Evolutionary conservation across 371 early-diverging fungal species (phyloP).

Genomic region (Syncephalastrum racemosum): DNA sequence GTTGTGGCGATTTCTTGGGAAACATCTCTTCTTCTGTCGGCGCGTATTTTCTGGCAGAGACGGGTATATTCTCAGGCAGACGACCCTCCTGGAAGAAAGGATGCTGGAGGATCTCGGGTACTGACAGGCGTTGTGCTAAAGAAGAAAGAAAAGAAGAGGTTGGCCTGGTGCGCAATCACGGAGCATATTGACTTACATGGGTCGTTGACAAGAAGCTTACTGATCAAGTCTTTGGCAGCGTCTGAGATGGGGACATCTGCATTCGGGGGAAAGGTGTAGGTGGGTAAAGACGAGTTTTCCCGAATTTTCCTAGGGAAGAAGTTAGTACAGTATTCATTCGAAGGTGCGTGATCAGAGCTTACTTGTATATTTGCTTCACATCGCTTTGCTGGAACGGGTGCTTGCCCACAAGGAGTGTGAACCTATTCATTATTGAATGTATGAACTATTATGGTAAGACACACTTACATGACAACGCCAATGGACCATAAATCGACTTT

Average conservation of each 20-base stretch:
- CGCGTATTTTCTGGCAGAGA: slow-evolving; percentile 19
- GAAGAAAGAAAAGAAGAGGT: neutral
- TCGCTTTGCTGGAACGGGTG: slow-evolving; percentile 96
- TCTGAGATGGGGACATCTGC: slow-evolving; percentile 54
- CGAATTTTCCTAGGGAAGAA: slow-evolving; percentile 15
- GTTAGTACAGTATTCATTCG: slow-evolving; percentile 3
- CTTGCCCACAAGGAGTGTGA: slow-evolving; percentile 89
- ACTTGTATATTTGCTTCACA: slow-evolving; percentile 82
- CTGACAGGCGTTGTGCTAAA: slow-evolving; percentile 42
- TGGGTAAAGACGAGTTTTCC: slow-evolving; percentile 74
- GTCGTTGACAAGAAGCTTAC: slow-evolving; percentile 71
- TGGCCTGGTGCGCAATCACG: no score
- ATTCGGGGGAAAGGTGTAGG: slow-evolving; percentile 79
- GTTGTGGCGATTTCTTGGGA: slow-evolving; percentile 3
- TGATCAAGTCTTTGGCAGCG: slow-evolving; percentile 79
- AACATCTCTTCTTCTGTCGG: slow-evolving; percentile 27
- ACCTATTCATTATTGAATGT: slow-evolving; percentile 43
- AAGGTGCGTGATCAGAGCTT: slow-evolving; percentile 6
- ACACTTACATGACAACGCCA: slow-evolving; percentile 88
- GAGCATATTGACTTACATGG: slow-evolving; percentile 56
- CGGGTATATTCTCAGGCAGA: slow-evolving; percentile 38
- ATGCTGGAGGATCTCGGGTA: slow-evolving; percentile 39
- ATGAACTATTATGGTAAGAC: neutral
- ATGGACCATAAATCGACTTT: slow-evolving; percentile 99
- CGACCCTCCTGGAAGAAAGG: slow-evolving; percentile 46